phyloP scores from a whole-genome alignment of 2,329 filamentous ascomycete genomes.

The Xylaria sp. region DNA sequence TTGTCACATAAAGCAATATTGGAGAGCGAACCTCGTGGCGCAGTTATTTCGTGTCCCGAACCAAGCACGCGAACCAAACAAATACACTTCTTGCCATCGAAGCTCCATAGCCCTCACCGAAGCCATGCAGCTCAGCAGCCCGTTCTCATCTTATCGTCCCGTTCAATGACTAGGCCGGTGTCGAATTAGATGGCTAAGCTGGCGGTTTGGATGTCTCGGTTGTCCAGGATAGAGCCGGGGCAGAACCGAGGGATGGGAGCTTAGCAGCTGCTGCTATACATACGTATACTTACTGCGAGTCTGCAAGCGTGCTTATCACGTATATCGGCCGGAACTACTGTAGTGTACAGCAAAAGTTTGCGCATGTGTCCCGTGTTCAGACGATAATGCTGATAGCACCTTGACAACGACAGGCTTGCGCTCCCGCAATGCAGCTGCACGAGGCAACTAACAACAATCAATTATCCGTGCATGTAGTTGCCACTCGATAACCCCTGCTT shows the following conservation, averaged over 20 bases:
- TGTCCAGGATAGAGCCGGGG: conserved; percentile 12
- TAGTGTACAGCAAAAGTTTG: conserved; percentile 1
- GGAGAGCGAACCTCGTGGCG: conserved; percentile 19
- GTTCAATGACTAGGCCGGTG: conserved; percentile 12
- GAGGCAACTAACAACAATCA: conserved; percentile 19
- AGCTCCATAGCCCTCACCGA: conserved; percentile 12
- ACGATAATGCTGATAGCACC: conserved; percentile 32
- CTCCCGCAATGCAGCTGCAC: conserved; percentile 22
- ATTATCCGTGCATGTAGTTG: conserved; percentile 6
- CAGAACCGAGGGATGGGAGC: not conserved
- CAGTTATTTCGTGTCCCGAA: conserved; percentile 25
- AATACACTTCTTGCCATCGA: not conserved
- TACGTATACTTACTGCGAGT: not conserved
- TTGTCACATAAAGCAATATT: not conserved
- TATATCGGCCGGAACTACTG: conserved; percentile 6
- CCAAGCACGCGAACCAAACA: conserved; percentile 11
- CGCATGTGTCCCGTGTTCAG: conserved; percentile 13
- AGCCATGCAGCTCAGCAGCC: conserved; percentile 21
- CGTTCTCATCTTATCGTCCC: conserved; percentile 16
- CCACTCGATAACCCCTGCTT: conserved; percentile 6
- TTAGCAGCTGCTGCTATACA: too few relatives aligned
- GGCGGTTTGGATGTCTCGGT: conserved; percentile 12
- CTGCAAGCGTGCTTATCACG: conserved; percentile 1
- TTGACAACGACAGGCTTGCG: conserved; percentile 32
- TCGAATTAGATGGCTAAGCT: conserved; percentile 25